Percentiles rank a stretch among this genome's conserved stretches.
These are phyloP conservation scores for Schizonepeta tenuifolia DNA, from an alignment of 257 asterid genomes.

Conservation along the genomic window DNA sequence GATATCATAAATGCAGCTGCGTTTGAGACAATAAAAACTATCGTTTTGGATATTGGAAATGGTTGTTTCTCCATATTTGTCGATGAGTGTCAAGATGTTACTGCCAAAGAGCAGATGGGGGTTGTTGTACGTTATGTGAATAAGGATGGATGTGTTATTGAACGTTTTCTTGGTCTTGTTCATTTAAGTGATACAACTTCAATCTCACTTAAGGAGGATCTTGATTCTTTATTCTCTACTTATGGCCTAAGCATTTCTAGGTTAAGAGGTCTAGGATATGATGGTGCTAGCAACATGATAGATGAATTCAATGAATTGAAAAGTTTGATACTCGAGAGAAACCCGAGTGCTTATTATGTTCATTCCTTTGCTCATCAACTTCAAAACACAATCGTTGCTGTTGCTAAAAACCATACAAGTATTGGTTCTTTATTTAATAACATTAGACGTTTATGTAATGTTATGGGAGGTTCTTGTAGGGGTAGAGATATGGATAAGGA, in stretches of 20 bases:
- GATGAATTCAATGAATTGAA: too few relatives aligned
- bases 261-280: not conserved
- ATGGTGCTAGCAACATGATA: not conserved
- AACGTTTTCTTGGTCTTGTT: not conserved
- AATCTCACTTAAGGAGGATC: not conserved
- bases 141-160: not conserved
- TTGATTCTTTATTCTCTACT: not conserved
- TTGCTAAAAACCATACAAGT: not conserved
- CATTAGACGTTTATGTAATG: not conserved
- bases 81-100: not conserved
- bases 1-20: not conserved
- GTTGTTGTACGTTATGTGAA: not conserved
- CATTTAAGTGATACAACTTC: not conserved
- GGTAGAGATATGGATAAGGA: not conserved
- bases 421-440: not conserved
- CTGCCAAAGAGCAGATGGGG: not conserved
- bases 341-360: not conserved
- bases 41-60: not conserved
- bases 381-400: not conserved
- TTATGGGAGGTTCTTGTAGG: slow-evolving; percentile 1
- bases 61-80: slow-evolving; percentile 1
- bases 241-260: not conserved
- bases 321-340: not conserved
- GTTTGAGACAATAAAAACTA: not conserved
- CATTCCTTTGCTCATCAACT: not conserved